Percentiles rank a stretch among this genome's conserved stretches.
Conservation (phyloP, 1,139 yeast species). For the Pneumocystis sp. region DNA sequence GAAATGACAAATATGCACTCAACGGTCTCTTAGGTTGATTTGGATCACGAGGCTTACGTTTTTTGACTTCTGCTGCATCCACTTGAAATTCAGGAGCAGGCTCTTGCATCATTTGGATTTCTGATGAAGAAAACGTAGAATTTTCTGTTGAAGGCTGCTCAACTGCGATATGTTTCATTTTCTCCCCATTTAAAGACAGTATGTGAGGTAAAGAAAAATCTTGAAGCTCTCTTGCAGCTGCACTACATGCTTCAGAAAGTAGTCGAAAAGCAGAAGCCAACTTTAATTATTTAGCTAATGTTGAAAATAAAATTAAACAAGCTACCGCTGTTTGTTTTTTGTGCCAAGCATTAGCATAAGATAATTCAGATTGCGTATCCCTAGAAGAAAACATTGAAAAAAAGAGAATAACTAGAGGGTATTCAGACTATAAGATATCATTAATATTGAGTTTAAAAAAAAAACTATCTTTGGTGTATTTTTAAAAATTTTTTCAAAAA, state of each 20-base stretch:
- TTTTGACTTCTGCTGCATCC: conserved; percentile 14
- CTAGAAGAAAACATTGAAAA: not conserved
- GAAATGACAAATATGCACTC: conserved; percentile 72
- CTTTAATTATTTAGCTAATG: not conserved
- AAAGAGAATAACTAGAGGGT: not conserved
- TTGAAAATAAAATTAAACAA: not conserved
- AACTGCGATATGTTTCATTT: not conserved
- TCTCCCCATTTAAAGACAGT: not conserved
- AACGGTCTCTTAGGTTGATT: conserved; percentile 45
- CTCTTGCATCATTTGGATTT: not conserved
- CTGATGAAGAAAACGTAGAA: not conserved
- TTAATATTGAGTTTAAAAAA: not conserved
- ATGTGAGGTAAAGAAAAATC: not conserved
- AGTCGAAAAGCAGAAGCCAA: conserved; percentile 3
- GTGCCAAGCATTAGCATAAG: not conserved
- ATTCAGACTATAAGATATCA: not conserved
- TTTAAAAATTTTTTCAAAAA: not conserved
- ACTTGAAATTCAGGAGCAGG: not conserved
- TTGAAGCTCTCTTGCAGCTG: conserved; percentile 6
- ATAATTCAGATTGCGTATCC: not conserved
- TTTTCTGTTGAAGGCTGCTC: not conserved
- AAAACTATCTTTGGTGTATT: not conserved
- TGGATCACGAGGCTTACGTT: conserved; percentile 44
- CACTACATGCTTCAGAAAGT: conserved; percentile 9
- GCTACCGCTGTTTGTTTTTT: not conserved